Evolutionary conservation across 768 basidiomycete species (phyloP).

Genomic region (Trametes gibbosa): DNA sequence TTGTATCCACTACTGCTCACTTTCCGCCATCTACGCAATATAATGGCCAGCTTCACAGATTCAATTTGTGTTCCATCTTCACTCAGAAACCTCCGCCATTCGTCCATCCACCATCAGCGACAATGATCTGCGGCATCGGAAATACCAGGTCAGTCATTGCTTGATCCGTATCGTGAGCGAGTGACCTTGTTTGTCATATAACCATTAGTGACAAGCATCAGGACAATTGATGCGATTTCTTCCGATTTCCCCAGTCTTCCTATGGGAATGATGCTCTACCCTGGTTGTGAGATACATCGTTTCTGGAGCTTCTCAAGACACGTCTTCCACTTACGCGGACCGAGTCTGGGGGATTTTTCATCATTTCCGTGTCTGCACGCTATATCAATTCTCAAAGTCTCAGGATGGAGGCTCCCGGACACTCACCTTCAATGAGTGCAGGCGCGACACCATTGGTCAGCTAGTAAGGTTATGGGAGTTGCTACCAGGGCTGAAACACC

Average conservation of each 20-base stretch:
- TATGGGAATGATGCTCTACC: constrained; percentile 46
- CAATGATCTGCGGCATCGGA: constrained; percentile 36
- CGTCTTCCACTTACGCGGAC: constrained; percentile 29
- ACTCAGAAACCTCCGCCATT: not conserved
- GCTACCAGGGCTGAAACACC: no score
- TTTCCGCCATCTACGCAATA: not conserved
- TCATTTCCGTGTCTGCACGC: constrained; percentile 45
- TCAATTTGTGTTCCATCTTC: not conserved
- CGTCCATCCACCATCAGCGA: constrained; percentile 42
- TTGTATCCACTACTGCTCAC: constrained; percentile 14
- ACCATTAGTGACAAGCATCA: constrained; percentile 46
- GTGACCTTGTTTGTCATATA: constrained; percentile 59
- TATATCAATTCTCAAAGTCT: no score
- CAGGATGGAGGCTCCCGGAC: not conserved
- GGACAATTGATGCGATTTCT: constrained; percentile 51
- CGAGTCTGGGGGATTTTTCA: constrained; percentile 38
- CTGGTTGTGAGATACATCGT: not conserved
- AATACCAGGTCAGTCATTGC: not conserved
- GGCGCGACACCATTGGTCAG: constrained; percentile 54
- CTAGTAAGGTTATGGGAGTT: constrained; percentile 22
- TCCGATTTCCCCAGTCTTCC: constrained; percentile 49
- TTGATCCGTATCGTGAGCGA: not conserved
- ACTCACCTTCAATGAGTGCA: constrained; percentile 44
- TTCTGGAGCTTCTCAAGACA: not conserved
- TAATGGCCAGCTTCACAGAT: not conserved